These are phyloP conservation scores for Abrus pulchellus DNA, from an alignment of 306 rosid genomes.

Conservation along the genomic window DNA sequence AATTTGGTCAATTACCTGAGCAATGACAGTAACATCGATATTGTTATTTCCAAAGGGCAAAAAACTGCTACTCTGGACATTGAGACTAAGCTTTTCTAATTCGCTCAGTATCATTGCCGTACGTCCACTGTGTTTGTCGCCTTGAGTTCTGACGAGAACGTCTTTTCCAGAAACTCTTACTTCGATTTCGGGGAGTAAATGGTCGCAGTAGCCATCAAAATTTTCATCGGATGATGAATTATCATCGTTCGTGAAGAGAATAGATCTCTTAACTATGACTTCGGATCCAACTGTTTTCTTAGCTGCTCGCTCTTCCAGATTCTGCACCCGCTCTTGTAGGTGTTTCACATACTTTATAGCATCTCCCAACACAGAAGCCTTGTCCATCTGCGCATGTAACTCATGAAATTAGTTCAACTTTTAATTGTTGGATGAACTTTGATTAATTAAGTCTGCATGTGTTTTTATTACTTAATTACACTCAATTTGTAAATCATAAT, in stretches of 20 bases:
- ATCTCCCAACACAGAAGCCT: conserved; percentile 88
- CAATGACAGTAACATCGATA: conserved; percentile 70
- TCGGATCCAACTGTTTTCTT: conserved; percentile 60
- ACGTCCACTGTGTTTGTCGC: conserved; percentile 61
- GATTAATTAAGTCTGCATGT: background rate
- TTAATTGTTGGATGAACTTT: background rate
- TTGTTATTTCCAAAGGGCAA: conserved; percentile 73
- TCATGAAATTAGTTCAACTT: background rate
- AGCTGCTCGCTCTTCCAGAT: conserved; percentile 64
- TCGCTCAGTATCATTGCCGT: conserved; percentile 51
- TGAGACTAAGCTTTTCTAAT: conserved; percentile 65
- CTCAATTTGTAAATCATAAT: background rate
- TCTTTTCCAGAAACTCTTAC: conserved; percentile 72
- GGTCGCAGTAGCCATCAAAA: conserved; percentile 39
- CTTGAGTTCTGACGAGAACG: conserved; percentile 70
- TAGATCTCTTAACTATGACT: conserved; percentile 59
- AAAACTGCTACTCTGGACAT: conserved; percentile 62
- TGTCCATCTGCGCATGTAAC: conserved; percentile 71
- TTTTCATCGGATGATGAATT: conserved; percentile 33
- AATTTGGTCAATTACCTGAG: conserved; percentile 59
- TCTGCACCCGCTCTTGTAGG: conserved; percentile 64
- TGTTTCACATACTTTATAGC: conserved; percentile 72
- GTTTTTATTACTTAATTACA: background rate
- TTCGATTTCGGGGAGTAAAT: conserved; percentile 72
- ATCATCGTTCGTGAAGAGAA: conserved; percentile 48